Percentiles rank a stretch among this genome's conserved stretches.
These are phyloP conservation scores for Cercospora sp. DNA, from an alignment of 2,329 filamentous ascomycete genomes.

Conservation along the genomic window DNA sequence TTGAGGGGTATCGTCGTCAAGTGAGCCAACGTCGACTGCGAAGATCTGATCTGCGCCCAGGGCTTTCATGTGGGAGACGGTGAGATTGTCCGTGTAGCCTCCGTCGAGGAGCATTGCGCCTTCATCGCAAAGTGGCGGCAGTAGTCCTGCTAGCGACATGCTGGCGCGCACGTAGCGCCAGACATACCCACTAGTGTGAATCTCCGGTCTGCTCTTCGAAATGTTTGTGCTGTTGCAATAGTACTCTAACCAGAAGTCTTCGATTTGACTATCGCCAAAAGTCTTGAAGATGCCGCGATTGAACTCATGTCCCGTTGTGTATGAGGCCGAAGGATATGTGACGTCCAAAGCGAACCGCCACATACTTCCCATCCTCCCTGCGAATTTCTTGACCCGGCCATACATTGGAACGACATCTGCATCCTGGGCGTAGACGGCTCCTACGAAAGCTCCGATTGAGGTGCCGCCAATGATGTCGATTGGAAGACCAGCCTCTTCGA, in stretches of 20 bases:
- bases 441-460: constrained; percentile 94
- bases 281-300: constrained; percentile 99
- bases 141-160: constrained; percentile 90
- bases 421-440: constrained; percentile 90
- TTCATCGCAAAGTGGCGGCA: constrained; percentile 94
- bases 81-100: constrained; percentile 95
- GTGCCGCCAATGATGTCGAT: constrained; percentile 95
- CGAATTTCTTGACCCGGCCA: constrained; percentile 93
- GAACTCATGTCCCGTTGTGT: constrained; percentile 98
- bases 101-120: constrained; percentile 96
- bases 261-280: constrained; percentile 93
- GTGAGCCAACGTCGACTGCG: constrained; percentile 86
- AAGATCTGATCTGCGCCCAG: constrained; percentile 93
- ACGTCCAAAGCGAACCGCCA: constrained; percentile 97
- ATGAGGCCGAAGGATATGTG: constrained; percentile 93
- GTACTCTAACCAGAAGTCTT: constrained; percentile 98
- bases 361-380: constrained; percentile 97
- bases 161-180: constrained; percentile 96
- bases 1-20: constrained; percentile 91
- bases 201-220: constrained; percentile 85
- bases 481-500: constrained; percentile 94
- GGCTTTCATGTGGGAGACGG: constrained; percentile 94
- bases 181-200: constrained; percentile 93
- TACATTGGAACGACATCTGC: constrained; percentile 97
- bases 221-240: constrained; percentile 99